phyloP scores from a whole-genome alignment of 2,329 filamentous ascomycete genomes.

The Ophiocordyceps robertsii region DNA sequence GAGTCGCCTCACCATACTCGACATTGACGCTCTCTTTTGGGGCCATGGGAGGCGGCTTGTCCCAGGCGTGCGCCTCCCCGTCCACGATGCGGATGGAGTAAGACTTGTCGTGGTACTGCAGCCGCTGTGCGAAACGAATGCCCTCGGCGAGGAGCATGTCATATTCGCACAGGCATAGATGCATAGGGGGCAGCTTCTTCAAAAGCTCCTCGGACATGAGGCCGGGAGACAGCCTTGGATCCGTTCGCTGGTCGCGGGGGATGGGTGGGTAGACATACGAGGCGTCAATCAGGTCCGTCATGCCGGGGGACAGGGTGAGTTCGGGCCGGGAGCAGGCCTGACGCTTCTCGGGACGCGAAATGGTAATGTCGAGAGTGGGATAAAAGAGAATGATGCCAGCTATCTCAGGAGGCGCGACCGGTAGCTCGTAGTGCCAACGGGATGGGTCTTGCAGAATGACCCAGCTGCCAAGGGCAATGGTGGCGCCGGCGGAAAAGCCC shows the following conservation, averaged over 20 bases:
- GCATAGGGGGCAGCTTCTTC: slow-evolving; percentile 35
- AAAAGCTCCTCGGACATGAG: slow-evolving; percentile 40
- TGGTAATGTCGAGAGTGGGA: slow-evolving; percentile 47
- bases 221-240: slow-evolving; percentile 45
- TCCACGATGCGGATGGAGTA: slow-evolving; percentile 28
- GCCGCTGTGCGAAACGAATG: slow-evolving; percentile 44
- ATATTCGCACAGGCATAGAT: slow-evolving; percentile 49
- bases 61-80: slow-evolving; percentile 34
- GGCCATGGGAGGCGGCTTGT: slow-evolving; percentile 29
- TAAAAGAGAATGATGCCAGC: slow-evolving; percentile 46
- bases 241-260: slow-evolving; percentile 27
- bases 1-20: slow-evolving; percentile 31
- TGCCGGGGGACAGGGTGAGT: slow-evolving; percentile 39
- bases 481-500: slow-evolving; percentile 52
- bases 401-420: slow-evolving; percentile 29
- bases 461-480: slow-evolving; percentile 36
- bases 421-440: slow-evolving; percentile 22
- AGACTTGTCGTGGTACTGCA: slow-evolving; percentile 23
- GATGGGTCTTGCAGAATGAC: slow-evolving; percentile 29
- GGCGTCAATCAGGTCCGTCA: slow-evolving; percentile 51
- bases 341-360: slow-evolving; percentile 40
- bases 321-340: slow-evolving; percentile 40
- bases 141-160: slow-evolving; percentile 52
- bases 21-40: slow-evolving; percentile 28
- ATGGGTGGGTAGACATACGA: slow-evolving; percentile 44